phyloP scores from a whole-genome alignment of 2,329 filamentous ascomycete genomes.

The Cladosporium sp. region DNA sequence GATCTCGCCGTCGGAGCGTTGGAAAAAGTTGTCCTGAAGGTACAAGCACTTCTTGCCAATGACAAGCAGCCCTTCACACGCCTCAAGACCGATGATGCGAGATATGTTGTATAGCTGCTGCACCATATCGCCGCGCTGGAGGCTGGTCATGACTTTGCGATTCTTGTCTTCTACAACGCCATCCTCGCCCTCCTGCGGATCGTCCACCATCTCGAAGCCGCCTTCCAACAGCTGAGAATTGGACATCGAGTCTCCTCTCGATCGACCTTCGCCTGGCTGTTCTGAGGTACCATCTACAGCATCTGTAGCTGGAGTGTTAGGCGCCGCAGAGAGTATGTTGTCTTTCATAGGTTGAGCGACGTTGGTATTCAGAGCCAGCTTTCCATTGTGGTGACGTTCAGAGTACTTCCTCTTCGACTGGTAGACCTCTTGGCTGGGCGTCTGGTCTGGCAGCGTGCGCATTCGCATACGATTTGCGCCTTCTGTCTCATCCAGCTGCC shows the following conservation, averaged over 20 bases:
- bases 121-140: slow-evolving; percentile 87
- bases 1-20: slow-evolving; percentile 91
- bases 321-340: slow-evolving; percentile 28
- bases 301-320: slow-evolving; percentile 24
- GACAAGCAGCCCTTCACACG: slow-evolving; percentile 89
- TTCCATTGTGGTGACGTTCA: slow-evolving; percentile 48
- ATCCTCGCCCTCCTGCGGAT: slow-evolving; percentile 81
- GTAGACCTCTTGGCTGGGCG: slow-evolving; percentile 69
- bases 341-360: slow-evolving; percentile 34
- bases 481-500: slow-evolving; percentile 94
- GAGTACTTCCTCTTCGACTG: slow-evolving; percentile 80
- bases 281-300: slow-evolving; percentile 22
- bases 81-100: slow-evolving; percentile 88
- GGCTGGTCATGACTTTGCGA: slow-evolving; percentile 90
- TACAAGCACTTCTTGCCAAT: slow-evolving; percentile 91
- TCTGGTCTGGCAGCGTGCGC: slow-evolving; percentile 77
- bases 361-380: slow-evolving; percentile 35
- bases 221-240: slow-evolving; percentile 65
- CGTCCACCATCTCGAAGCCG: slow-evolving; percentile 94
- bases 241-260: slow-evolving; percentile 46
- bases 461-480: slow-evolving; percentile 93
- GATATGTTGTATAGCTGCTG: slow-evolving; percentile 95
- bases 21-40: slow-evolving; percentile 95
- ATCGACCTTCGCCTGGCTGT: slow-evolving; percentile 31
- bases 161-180: slow-evolving; percentile 92